Evolutionary conservation across 768 basidiomycete genomes (phyloP).

Genomic region (Phanerochaete carnosa): DNA sequence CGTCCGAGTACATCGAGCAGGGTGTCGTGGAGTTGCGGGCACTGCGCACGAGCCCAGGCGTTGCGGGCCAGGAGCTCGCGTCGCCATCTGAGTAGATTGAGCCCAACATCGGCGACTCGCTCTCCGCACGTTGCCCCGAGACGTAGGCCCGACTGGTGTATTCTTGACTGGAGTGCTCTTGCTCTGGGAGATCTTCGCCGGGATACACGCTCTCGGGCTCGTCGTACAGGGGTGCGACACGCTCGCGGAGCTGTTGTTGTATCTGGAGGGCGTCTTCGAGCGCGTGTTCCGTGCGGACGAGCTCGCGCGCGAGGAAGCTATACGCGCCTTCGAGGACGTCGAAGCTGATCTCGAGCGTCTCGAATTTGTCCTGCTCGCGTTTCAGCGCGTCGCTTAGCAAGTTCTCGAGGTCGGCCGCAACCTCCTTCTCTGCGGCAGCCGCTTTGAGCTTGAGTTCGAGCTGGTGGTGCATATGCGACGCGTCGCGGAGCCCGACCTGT

Average conservation of each 20-base stretch:
- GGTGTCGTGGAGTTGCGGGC: not conserved
- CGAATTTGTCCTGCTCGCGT: slow-evolving; percentile 5
- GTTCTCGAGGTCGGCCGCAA: slow-evolving; percentile 6
- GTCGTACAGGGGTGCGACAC: not conserved
- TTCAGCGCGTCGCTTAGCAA: slow-evolving; percentile 4
- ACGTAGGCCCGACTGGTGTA: not conserved
- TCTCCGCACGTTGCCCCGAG: not conserved
- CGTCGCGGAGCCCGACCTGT: not conserved
- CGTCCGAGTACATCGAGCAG: not conserved
- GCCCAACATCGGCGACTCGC: not conserved
- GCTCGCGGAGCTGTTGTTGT: not conserved
- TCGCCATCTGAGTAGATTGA: not conserved
- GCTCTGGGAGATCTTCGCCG: not conserved
- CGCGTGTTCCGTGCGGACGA: slow-evolving; percentile 11
- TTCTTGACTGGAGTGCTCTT: not conserved
- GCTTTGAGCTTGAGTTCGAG: slow-evolving; percentile 1
- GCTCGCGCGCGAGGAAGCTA: slow-evolving; percentile 10
- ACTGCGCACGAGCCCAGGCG: slow-evolving; percentile 6
- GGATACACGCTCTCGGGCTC: not conserved
- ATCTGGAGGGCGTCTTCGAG: not conserved
- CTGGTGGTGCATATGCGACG: not conserved
- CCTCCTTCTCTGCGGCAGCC: slow-evolving; percentile 1
- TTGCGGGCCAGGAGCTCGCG: slow-evolving; percentile 9
- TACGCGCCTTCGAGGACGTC: slow-evolving; percentile 13
- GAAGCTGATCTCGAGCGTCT: slow-evolving; percentile 12